Percentiles rank a stretch among this genome's conserved stretches.
These are phyloP conservation scores for Obba rivulosa DNA, from an alignment of 768 basidiomycete genomes.

Conservation along the genomic window DNA sequence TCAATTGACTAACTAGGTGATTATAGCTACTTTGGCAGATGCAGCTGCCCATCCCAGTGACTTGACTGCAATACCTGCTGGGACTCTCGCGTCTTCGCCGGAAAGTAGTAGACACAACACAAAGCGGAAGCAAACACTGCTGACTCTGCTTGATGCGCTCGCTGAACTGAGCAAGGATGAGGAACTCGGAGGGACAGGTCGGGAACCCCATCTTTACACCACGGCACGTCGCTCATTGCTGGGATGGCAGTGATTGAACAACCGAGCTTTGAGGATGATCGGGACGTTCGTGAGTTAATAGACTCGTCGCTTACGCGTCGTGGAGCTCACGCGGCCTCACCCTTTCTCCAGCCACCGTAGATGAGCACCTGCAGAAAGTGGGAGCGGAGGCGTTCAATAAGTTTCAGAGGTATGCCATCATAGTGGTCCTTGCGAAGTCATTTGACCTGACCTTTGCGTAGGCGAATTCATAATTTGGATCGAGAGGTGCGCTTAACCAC, in stretches of 20 bases:
- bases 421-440: not conserved
- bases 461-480: conserved; percentile 58
- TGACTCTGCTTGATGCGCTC: conserved; percentile 42
- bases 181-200: conserved; percentile 27
- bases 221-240: not conserved
- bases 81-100: conserved; percentile 4
- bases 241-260: conserved; percentile 32
- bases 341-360: conserved; percentile 44
- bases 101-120: conserved; percentile 7
- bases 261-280: conserved; percentile 57
- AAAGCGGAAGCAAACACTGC: conserved; percentile 40
- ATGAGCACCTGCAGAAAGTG: conserved; percentile 63
- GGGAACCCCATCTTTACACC: conserved; percentile 9
- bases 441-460: conserved; percentile 16
- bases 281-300: conserved; percentile 55
- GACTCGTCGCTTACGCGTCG: not conserved
- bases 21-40: not conserved
- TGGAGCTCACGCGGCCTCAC: not conserved
- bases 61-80: conserved; percentile 10
- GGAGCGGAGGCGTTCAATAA: conserved; percentile 61
- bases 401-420: conserved; percentile 50
- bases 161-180: conserved; percentile 39
- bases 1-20: too few species aligned
- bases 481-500: conserved; percentile 42
- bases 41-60: conserved; percentile 12